Evolutionary conservation across 345 rosid species (phyloP).

Genomic region (Gossypium raimondii): DNA sequence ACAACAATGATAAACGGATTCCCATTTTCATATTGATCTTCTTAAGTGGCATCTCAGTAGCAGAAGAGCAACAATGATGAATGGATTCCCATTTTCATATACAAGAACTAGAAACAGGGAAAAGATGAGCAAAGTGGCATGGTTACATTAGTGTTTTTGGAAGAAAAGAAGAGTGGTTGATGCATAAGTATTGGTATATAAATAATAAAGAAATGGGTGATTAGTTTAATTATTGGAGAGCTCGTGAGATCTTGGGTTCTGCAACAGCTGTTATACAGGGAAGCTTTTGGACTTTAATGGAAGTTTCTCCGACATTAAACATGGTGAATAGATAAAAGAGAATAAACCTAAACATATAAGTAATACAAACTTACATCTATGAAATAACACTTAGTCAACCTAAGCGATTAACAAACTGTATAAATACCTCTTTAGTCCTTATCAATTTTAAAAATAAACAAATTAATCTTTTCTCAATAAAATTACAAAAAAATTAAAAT

Average conservation of each 20-base stretch:
- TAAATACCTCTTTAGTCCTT: too few species aligned
- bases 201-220: conserved; percentile 15
- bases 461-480: too few species aligned
- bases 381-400: conserved; percentile 14
- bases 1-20: conserved; percentile 32
- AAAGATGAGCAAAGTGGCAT: conserved; percentile 1
- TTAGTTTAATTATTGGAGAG: conserved; percentile 34
- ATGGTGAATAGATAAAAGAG: conserved; percentile 28
- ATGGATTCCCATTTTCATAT: conserved; percentile 21
- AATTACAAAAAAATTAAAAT: too few species aligned
- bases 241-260: conserved; percentile 50
- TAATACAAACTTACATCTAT: neutral
- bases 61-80: neutral
- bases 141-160: neutral
- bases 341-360: too few species aligned
- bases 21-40: conserved; percentile 30
- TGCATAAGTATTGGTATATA: conserved; percentile 29
- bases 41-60: conserved; percentile 28
- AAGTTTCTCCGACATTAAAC: conserved; percentile 62
- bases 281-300: conserved; percentile 50
- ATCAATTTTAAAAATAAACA: too few species aligned
- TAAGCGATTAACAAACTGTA: neutral
- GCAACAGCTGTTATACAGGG: conserved; percentile 46
- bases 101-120: neutral
- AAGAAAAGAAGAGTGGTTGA: conserved; percentile 30